Conservation (phyloP, 176 grass and related monocot genomes). For the Canna indica region DNA sequence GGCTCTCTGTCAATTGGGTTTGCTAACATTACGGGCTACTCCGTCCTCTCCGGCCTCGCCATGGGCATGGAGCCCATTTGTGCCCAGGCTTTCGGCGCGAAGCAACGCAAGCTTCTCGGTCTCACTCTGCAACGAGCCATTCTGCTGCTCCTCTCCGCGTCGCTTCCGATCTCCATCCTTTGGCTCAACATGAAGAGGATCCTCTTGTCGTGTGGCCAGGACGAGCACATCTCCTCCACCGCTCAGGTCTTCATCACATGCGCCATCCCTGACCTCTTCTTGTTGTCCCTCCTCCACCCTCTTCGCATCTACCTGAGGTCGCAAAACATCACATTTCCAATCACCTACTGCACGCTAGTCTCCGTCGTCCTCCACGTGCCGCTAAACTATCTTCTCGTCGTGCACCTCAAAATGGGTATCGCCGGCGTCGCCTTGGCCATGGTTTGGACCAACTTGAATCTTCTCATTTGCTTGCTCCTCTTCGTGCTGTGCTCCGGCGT, state of each 20-base stretch:
- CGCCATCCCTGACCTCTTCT: constrained; percentile 53
- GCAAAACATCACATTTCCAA: constrained; percentile 68
- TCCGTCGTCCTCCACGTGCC: constrained; percentile 85
- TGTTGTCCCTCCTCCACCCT: constrained; percentile 83
- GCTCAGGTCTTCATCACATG: constrained; percentile 65
- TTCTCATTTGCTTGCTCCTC: constrained; percentile 58
- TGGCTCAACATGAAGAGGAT: constrained; percentile 37
- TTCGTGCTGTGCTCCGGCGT: constrained; percentile 63
- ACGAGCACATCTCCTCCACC: constrained; percentile 38
- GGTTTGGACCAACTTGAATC: constrained; percentile 80
- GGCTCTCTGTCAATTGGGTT: constrained; percentile 80
- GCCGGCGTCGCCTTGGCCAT: constrained; percentile 79
- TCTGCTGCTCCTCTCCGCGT: constrained; percentile 58
- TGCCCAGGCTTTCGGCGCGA: constrained; percentile 84
- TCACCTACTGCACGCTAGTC: constrained; percentile 78
- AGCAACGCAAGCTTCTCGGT: constrained; percentile 49
- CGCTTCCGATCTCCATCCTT: constrained; percentile 52
- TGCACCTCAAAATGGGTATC: constrained; percentile 59
- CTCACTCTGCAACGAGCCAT: constrained; percentile 75
- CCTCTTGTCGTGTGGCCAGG: constrained; percentile 54
- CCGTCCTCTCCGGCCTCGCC: constrained; percentile 71
- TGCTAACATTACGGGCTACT: constrained; percentile 97
- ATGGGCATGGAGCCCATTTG: constrained; percentile 98
- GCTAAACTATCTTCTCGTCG: constrained; percentile 87
- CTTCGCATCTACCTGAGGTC: constrained; percentile 79